These are phyloP conservation scores for Auricularia sp. DNA, from an alignment of 768 basidiomycete species.

Conservation along the genomic window DNA sequence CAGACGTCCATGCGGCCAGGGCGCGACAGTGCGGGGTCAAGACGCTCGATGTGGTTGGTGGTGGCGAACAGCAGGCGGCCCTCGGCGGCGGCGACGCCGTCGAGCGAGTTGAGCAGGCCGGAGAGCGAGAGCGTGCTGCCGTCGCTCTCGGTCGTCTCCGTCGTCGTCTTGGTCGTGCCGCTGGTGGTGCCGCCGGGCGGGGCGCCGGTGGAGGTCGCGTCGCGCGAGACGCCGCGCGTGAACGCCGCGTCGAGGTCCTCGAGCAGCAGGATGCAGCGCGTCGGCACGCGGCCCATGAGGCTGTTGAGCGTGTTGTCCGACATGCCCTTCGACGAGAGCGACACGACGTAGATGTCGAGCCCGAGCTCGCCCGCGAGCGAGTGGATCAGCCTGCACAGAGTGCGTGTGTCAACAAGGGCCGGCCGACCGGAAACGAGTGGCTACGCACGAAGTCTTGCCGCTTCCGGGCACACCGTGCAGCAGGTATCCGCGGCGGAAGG, in stretches of 20 bases:
- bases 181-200: constrained; percentile 38
- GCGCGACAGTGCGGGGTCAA: constrained; percentile 80
- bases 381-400: constrained; percentile 13
- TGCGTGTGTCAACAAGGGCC: constrained; percentile 27
- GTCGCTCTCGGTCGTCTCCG: constrained; percentile 39
- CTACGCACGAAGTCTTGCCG: neutral
- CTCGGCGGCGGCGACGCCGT: constrained; percentile 78
- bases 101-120: constrained; percentile 76
- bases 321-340: constrained; percentile 84
- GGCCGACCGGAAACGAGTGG: constrained; percentile 30
- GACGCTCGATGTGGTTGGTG: constrained; percentile 87
- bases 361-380: constrained; percentile 48
- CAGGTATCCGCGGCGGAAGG: constrained; percentile 79
- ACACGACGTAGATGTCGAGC: constrained; percentile 87
- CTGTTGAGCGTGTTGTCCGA: constrained; percentile 82
- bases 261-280: constrained; percentile 83
- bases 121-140: constrained; percentile 79
- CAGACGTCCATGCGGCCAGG: constrained; percentile 90
- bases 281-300: constrained; percentile 81
- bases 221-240: constrained; percentile 79
- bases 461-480: constrained; percentile 81
- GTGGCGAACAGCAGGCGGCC: constrained; percentile 85
- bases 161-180: constrained; percentile 19
- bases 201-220: constrained; percentile 64
- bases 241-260: constrained; percentile 88